Percentiles rank a stretch among this genome's conserved stretches.
These are phyloP conservation scores for Aspergillus leporis DNA, from an alignment of 495 filamentous ascomycete species.

Conservation along the genomic window DNA sequence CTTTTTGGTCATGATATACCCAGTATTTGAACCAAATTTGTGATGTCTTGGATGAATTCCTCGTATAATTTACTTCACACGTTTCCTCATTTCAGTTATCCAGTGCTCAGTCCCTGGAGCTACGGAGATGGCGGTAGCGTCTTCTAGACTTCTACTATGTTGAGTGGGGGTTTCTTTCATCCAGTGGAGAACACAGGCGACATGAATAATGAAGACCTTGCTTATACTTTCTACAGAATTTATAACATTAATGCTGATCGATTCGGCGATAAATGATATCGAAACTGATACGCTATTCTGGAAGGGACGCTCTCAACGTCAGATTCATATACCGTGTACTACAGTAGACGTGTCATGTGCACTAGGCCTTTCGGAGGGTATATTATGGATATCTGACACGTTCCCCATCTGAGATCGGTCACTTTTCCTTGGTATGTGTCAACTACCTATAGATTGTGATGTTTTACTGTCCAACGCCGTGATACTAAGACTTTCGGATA, in stretches of 20 bases:
- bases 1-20: too few species aligned
- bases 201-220: too few species aligned
- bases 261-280: not conserved
- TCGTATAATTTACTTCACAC: too few species aligned
- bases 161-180: too few species aligned
- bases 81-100: too few species aligned
- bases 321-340: not conserved
- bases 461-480: not conserved
- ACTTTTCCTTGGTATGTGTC: not conserved
- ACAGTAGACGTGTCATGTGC: not conserved
- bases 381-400: not conserved
- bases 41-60: too few species aligned
- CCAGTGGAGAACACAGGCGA: too few species aligned
- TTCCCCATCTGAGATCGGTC: not conserved
- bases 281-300: not conserved
- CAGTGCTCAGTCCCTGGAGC: too few species aligned
- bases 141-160: too few species aligned
- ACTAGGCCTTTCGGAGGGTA: not conserved
- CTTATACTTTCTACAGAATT: not conserved
- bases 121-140: too few species aligned
- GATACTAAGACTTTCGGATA: constrained; percentile 13
- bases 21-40: too few species aligned
- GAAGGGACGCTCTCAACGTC: too few species aligned
- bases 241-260: not conserved
- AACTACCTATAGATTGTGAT: not conserved